Evolutionary conservation across 108 stramenopile species (phyloP).

Genomic region (Pseudonitzschia pungens): DNA sequence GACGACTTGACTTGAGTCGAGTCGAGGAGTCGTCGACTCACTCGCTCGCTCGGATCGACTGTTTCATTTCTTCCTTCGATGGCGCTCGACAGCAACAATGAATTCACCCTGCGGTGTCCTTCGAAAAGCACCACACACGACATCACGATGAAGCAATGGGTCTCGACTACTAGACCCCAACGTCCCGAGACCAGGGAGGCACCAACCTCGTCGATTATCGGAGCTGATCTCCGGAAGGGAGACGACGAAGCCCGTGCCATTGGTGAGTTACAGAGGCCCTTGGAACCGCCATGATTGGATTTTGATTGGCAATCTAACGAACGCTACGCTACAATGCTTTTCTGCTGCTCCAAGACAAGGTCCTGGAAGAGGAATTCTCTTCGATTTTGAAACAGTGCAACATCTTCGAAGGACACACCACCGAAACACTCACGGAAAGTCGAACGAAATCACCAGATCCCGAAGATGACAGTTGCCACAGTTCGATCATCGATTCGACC

Average conservation of each 20-base stretch:
- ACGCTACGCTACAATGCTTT: background rate
- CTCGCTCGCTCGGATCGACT: no score
- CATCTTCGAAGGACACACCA: background rate
- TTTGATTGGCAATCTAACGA: background rate
- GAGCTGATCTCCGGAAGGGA: background rate
- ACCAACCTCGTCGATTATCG: background rate
- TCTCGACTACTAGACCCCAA: background rate
- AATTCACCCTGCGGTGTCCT: no score
- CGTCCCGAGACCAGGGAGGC: background rate
- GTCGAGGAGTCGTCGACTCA: no score
- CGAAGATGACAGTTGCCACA: background rate
- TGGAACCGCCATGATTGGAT: background rate
- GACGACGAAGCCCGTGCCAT: background rate
- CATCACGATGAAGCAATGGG: background rate
- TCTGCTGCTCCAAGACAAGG: background rate
- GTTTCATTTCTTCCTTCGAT: no score
- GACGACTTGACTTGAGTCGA: no score
- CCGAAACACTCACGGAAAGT: background rate
- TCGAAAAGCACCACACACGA: no score
- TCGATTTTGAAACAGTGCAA: constrained; percentile 2
- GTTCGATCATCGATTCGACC: constrained; percentile 1
- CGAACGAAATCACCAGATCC: background rate
- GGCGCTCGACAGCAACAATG: no score
- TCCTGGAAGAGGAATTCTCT: background rate
- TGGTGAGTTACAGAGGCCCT: background rate